Conservation (phyloP, 306 rosid genomes). For the Vicia faba region DNA sequence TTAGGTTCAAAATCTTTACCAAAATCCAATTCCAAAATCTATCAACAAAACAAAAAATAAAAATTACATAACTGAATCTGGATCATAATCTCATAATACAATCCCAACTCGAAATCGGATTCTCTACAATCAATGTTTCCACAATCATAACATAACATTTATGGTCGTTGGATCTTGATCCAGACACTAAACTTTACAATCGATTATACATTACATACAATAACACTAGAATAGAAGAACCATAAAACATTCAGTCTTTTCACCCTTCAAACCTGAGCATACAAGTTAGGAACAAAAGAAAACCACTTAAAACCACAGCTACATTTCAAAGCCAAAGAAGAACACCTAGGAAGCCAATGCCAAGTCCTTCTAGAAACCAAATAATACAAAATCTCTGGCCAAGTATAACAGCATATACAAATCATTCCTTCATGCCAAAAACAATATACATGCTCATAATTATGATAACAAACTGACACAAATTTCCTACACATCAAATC, state of each 20-base stretch:
- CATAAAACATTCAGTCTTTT: background rate
- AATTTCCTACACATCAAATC: conserved; percentile 74
- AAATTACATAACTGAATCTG: background rate
- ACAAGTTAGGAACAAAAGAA: conserved; percentile 72
- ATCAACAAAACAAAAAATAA: background rate
- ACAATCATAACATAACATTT: too few species aligned
- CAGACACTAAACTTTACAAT: too few species aligned
- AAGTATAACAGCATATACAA: conserved; percentile 83
- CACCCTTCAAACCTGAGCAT: conserved; percentile 46
- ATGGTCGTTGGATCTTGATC: too few species aligned
- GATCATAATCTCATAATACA: background rate
- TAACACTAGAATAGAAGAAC: background rate
- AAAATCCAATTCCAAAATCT: conserved; percentile 20
- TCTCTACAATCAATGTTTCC: too few species aligned
- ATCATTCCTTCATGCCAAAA: conserved; percentile 89
- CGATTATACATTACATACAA: too few species aligned
- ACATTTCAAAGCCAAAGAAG: conserved; percentile 74
- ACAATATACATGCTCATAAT: conserved; percentile 88
- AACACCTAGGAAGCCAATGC: conserved; percentile 93
- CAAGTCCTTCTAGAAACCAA: conserved; percentile 69
- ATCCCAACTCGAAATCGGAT: background rate
- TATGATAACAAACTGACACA: conserved; percentile 82
- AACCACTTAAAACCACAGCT: conserved; percentile 91
- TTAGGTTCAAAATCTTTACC: too few species aligned
- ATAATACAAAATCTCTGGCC: conserved; percentile 93